Conservation (phyloP, 78 protist genomes). For the Carpediemonas membranifera region DNA sequence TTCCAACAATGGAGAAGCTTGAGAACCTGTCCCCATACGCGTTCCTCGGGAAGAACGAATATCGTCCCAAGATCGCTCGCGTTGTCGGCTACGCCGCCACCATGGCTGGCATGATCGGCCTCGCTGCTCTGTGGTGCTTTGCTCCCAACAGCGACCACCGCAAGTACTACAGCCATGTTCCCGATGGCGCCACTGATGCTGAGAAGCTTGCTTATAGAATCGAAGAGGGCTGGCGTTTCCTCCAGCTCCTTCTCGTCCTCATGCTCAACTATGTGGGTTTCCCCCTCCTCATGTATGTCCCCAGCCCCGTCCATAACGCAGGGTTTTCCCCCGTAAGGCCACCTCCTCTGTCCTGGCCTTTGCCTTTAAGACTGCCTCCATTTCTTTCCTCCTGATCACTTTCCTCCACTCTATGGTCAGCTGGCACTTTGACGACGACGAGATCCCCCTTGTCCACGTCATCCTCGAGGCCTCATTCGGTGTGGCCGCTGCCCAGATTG, state of each 20-base stretch:
- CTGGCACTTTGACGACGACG: neutral
- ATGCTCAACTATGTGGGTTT: neutral
- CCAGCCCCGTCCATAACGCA: neutral
- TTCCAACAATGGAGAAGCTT: too few species aligned
- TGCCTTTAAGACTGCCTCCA: neutral
- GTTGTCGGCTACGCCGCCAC: too few species aligned
- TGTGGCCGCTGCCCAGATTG: neutral
- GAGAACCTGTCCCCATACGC: too few species aligned
- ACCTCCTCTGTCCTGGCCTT: too few species aligned
- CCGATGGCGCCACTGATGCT: too few species aligned
- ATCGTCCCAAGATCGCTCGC: too few species aligned
- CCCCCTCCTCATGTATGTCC: neutral
- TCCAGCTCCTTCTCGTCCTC: neutral
- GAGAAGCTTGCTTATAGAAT: too few species aligned
- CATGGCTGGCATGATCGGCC: too few species aligned
- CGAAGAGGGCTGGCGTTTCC: neutral
- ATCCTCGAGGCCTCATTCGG: neutral
- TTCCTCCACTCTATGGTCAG: neutral
- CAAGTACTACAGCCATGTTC: too few species aligned
- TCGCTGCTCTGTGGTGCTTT: too few species aligned
- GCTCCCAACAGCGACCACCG: too few species aligned
- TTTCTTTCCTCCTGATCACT: neutral
- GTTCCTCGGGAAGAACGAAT: too few species aligned
- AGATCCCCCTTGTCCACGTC: neutral
- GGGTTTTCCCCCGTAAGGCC: neutral